Base-by-base conservation (phyloP, 768 basidiomycete species). In the Phlegmacium glaucopus region DNA sequence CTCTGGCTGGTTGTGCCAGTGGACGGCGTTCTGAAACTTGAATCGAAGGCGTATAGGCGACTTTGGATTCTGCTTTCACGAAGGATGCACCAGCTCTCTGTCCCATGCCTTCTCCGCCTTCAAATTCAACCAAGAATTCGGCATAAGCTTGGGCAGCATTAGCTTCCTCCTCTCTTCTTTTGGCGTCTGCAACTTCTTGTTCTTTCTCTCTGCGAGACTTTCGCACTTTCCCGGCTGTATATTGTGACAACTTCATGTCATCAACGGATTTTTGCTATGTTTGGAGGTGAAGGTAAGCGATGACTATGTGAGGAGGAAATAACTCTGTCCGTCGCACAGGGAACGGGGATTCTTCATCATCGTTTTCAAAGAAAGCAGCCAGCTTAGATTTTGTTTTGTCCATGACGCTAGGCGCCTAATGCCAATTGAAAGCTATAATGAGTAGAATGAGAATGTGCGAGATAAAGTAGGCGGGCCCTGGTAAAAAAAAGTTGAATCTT, bases 161-260 rank as follows among this genome's bases (percentile, higher is more conserved):
- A 42, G 83, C 83, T 60, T 91, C 90, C 59, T 92, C 90, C 61
- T 90, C 88, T 52, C 76, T 79, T 58, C 85, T 84, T 69, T 93
- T 96, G 32, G 85, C 86, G 60, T 94, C 93, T 29, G 90, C 94
- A 41, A 86, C 87, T 59, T 97, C 94, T 60, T 84, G 85, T 62
- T 98, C 96, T 59, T 88, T 87, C 68, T 98, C 94, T 54, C 89
- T 77, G 49, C 87, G 84, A 12, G 93, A 93, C 72, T 98, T 97
- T 50, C 85, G 82, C 44, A 85, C 80, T 30, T 80, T 88, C n/a
- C 88, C 93, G 61, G 90, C 82, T 27, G 89, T 68, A 68, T 90
- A 96, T 40, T 90, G 87, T 29, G 88, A 86, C 49, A 88, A 69
- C 68, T 95, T 95, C 58, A 85, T 80, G 60, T 87, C 85, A 58